Base-by-base conservation (phyloP, 2,329 filamentous ascomycete genomes). In the Phialocephala subalpina region DNA sequence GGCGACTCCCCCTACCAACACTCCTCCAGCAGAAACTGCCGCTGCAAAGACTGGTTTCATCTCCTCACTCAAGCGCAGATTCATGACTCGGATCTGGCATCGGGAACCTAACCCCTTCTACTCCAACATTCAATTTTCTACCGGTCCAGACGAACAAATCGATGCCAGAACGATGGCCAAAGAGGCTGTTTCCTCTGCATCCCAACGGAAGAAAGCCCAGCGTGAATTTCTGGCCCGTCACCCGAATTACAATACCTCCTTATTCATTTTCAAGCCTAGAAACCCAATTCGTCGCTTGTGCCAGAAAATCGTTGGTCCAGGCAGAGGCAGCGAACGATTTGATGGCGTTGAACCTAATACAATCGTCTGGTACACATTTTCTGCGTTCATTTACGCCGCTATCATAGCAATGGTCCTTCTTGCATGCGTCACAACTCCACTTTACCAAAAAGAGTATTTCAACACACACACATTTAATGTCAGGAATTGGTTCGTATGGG, bases 331-430 rank as follows among this genome's bases (percentile, higher is more conserved):
- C 53, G 92, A 97, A 77, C 90, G 96, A 53, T 91, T 97, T 69
- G 93, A 98, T 78, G 96, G 96, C 16, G 88, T 97, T 0, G 90
- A 94, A 67, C 96, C 96, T 0, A 95, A 96, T 72, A 94, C 93
- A 70, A 87, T 92, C 4, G 85, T 96, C 9, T 99, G 96, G 94
- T 97, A 97, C 76, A 83, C 88, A 0, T 97, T 98, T 77, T 97
- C 96, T 0, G 93, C 93, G 3, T 92, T 99, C 73, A 92, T 98
- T 63, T 99, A 99, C 77, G 89, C 91, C 27, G 92, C 93, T 16
- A 97, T 99, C 69, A 92, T 98, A 49, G 92, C 93, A 59, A 99
- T 99, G 97, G 96, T 99, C n/a, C 80, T 97, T 53, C 86, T 99
- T 60, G 96, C 96, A 35, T 99, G 95, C 75, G 85, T 98, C 59